Conservation (phyloP, 2,329 filamentous ascomycete species). For the Fusarium sp. region DNA sequence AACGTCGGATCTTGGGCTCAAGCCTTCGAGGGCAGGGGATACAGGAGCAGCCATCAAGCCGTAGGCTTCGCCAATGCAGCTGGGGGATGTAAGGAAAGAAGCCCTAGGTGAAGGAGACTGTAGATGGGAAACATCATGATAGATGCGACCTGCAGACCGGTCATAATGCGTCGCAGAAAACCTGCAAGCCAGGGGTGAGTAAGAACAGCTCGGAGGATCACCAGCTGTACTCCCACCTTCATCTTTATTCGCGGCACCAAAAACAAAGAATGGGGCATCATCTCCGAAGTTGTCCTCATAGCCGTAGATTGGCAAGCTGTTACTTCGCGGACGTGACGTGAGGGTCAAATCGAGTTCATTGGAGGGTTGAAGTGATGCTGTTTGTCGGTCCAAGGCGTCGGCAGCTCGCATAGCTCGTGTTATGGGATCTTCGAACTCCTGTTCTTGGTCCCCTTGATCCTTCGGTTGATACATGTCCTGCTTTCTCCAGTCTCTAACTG, state of each 20-base stretch:
- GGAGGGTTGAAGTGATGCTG: constrained; percentile 60
- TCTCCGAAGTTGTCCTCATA: constrained; percentile 54
- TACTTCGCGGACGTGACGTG: constrained; percentile 53
- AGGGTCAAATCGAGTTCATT: constrained; percentile 58
- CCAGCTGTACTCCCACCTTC: constrained; percentile 32
- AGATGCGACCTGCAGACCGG: constrained; percentile 35
- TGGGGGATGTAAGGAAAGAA: constrained; percentile 38
- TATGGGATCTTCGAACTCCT: constrained; percentile 56
- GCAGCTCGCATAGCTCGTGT: constrained; percentile 66
- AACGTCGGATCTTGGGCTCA: constrained; percentile 46
- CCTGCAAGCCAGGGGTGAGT: constrained; percentile 33
- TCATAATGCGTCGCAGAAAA: constrained; percentile 45
- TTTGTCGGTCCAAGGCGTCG: constrained; percentile 64
- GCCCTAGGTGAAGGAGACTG: constrained; percentile 33
- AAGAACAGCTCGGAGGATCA: constrained; percentile 19
- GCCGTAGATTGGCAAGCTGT: constrained; percentile 58
- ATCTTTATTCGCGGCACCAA: constrained; percentile 48
- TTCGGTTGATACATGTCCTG: constrained; percentile 30
- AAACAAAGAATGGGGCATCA: constrained; percentile 57
- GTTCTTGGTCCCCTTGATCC: constrained; percentile 21
- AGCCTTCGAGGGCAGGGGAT: constrained; percentile 31
- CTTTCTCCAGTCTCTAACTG: constrained; percentile 33
- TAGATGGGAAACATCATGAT: constrained; percentile 28
- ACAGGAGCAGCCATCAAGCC: constrained; percentile 24
- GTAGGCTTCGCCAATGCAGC: constrained; percentile 48